Percentiles rank a stretch among this genome's conserved stretches.
These are phyloP conservation scores for Candolleomyces efflorescens DNA, from an alignment of 768 basidiomycete species.

Conservation along the genomic window DNA sequence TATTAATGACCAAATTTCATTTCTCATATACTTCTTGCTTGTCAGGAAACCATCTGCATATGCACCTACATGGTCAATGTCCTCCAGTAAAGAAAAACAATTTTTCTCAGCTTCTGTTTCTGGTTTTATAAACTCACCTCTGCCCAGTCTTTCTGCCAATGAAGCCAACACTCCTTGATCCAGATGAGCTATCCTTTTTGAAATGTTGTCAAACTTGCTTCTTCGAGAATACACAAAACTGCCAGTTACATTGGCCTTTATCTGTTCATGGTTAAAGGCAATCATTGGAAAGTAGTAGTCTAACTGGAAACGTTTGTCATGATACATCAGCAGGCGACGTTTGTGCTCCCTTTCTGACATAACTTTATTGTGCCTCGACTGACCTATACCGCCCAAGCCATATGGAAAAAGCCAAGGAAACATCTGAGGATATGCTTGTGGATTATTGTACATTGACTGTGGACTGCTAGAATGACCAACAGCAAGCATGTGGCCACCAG, in stretches of 20 bases:
- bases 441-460: slow-evolving; percentile 23
- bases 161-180: slow-evolving; percentile 17
- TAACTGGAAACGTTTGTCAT: slow-evolving; percentile 34
- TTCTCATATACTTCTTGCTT: slow-evolving; percentile 23
- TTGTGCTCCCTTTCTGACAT: background rate
- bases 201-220: slow-evolving; percentile 21
- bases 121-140: slow-evolving; percentile 21
- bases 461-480: background rate
- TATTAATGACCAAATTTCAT: slow-evolving; percentile 28
- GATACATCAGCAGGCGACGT: slow-evolving; percentile 15
- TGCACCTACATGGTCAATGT: slow-evolving; percentile 31
- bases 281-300: slow-evolving; percentile 34
- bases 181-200: slow-evolving; percentile 15
- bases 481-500: background rate
- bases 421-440: slow-evolving; percentile 30
- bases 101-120: slow-evolving; percentile 26
- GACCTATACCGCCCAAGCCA: slow-evolving; percentile 27
- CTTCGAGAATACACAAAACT: slow-evolving; percentile 23
- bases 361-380: background rate
- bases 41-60: slow-evolving; percentile 25
- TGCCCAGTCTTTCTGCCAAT: slow-evolving; percentile 16
- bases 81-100: slow-evolving; percentile 29
- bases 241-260: slow-evolving; percentile 21
- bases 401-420: slow-evolving; percentile 38
- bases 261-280: slow-evolving; percentile 36